These are phyloP conservation scores for Leccinum pachyderme DNA, from an alignment of 1,284 basidiomycete species.

Conservation along the genomic window DNA sequence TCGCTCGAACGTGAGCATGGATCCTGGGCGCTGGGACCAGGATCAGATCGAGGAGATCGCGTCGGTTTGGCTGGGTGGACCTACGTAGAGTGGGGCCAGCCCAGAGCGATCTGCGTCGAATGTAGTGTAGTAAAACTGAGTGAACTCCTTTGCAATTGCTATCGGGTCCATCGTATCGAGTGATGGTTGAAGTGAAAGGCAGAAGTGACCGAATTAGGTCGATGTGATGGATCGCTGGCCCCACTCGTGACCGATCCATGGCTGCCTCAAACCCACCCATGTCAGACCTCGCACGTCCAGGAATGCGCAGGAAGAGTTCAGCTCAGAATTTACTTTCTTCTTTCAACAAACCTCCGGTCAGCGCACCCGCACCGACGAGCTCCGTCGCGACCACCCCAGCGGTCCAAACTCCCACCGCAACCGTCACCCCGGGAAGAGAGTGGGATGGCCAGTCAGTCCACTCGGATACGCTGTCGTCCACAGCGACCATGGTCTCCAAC, in stretches of 20 bases:
- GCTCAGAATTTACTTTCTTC: constrained; percentile 79
- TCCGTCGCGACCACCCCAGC: constrained; percentile 36
- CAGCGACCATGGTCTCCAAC: constrained; percentile 25
- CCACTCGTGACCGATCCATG: constrained; percentile 12
- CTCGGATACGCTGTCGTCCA: constrained; percentile 46
- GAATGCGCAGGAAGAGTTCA: constrained; percentile 79
- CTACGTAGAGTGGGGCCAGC: constrained; percentile 71
- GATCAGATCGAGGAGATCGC: constrained; percentile 26
- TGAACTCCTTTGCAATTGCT: constrained; percentile 64
- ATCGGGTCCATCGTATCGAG: constrained; percentile 69
- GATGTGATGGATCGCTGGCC: background rate
- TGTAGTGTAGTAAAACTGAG: constrained; percentile 70
- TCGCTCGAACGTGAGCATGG: constrained; percentile 92
- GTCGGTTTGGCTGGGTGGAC: constrained; percentile 31
- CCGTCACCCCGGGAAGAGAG: constrained; percentile 51
- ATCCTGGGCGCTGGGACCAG: constrained; percentile 63
- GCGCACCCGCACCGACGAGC: constrained; percentile 29
- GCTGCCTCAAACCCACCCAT: constrained; percentile 23
- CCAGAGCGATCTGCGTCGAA: constrained; percentile 63
- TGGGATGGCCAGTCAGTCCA: constrained; percentile 67
- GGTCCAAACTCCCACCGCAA: constrained; percentile 42
- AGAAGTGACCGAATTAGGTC: constrained; percentile 20
- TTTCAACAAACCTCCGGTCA: constrained; percentile 59
- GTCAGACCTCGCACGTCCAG: constrained; percentile 43
- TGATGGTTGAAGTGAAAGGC: constrained; percentile 9